These are phyloP conservation scores for Penicillium paneum DNA, from an alignment of 2,329 filamentous ascomycete genomes.

Conservation along the genomic window DNA sequence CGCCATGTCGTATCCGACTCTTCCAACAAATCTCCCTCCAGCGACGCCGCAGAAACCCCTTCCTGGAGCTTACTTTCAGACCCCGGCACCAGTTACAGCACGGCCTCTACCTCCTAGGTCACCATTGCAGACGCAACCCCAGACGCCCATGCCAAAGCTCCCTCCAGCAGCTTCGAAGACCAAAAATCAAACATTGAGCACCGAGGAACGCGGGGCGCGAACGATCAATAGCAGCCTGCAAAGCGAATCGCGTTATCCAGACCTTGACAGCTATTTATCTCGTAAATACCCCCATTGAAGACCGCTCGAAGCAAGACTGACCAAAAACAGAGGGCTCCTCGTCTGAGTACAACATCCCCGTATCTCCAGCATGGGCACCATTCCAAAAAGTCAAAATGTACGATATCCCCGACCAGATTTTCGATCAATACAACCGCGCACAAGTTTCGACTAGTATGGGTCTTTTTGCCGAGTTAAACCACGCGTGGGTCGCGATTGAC, in stretches of 20 bases:
- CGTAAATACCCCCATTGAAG: constrained; percentile 57
- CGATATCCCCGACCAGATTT: constrained; percentile 85
- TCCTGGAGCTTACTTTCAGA: constrained; percentile 43
- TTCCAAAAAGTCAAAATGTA: constrained; percentile 86
- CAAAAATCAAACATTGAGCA: constrained; percentile 56
- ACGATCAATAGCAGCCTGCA: constrained; percentile 78
- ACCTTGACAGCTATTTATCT: constrained; percentile 83
- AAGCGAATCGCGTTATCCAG: constrained; percentile 76
- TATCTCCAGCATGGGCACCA: constrained; percentile 70
- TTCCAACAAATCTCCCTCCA: constrained; percentile 28
- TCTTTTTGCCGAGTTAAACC: constrained; percentile 87
- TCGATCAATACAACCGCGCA: constrained; percentile 85
- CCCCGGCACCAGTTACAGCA: constrained; percentile 29
- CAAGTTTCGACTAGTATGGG: constrained; percentile 92
- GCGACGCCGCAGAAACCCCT: constrained; percentile 41
- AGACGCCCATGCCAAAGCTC: constrained; percentile 33
- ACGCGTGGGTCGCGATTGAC: constrained; percentile 94
- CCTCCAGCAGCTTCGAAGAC: constrained; percentile 41
- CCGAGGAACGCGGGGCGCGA: constrained; percentile 74
- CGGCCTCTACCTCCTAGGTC: background rate
- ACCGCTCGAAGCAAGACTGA: background rate
- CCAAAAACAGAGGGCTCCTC: constrained; percentile 70
- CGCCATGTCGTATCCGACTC: constrained; percentile 44
- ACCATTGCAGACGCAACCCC: constrained; percentile 18
- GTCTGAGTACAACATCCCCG: constrained; percentile 82